These are phyloP conservation scores for Wickerhamomyces bisporus DNA, from an alignment of 805 yeast species.

Conservation along the genomic window DNA sequence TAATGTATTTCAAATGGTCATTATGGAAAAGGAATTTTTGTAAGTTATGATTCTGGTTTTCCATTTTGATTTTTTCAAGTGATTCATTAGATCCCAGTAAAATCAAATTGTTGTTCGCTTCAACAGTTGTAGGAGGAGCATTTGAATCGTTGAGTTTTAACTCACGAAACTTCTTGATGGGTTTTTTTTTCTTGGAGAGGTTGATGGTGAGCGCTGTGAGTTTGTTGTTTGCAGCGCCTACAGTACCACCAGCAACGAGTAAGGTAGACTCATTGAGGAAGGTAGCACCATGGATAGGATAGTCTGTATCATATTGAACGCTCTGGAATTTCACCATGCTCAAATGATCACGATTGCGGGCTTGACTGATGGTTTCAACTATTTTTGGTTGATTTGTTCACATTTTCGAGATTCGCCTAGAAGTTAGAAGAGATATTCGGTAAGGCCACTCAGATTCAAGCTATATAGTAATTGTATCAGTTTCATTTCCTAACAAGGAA, in stretches of 20 bases:
- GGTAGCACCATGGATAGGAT: conserved; percentile 77
- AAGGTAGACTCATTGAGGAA: conserved; percentile 61
- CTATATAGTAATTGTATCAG: too few relatives aligned
- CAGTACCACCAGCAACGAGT: conserved; percentile 77
- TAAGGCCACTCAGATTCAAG: too few relatives aligned
- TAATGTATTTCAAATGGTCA: conserved; percentile 64
- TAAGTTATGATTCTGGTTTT: conserved; percentile 54
- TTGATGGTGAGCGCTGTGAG: conserved; percentile 65
- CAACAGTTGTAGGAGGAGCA: conserved; percentile 82
- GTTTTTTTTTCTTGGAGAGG: conserved; percentile 43
- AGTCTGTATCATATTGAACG: conserved; percentile 39
- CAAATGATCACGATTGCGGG: too few relatives aligned
- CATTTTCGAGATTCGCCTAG: too few relatives aligned
- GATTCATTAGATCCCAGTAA: conserved; percentile 78
- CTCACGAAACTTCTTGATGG: conserved; percentile 64
- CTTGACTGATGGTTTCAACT: too few relatives aligned
- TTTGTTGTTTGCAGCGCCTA: conserved; percentile 50
- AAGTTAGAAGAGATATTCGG: too few relatives aligned
- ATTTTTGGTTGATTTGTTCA: too few relatives aligned
- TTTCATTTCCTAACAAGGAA: neutral
- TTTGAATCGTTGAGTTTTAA: conserved; percentile 58
- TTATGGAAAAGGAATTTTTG: conserved; percentile 62
- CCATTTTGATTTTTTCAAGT: conserved; percentile 49
- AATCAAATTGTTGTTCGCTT: conserved; percentile 46
- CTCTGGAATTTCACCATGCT: conserved; percentile 18